Evolutionary conservation across 106 monocot species (phyloP).

Genomic region (Phalaenopsis aphrodite): DNA sequence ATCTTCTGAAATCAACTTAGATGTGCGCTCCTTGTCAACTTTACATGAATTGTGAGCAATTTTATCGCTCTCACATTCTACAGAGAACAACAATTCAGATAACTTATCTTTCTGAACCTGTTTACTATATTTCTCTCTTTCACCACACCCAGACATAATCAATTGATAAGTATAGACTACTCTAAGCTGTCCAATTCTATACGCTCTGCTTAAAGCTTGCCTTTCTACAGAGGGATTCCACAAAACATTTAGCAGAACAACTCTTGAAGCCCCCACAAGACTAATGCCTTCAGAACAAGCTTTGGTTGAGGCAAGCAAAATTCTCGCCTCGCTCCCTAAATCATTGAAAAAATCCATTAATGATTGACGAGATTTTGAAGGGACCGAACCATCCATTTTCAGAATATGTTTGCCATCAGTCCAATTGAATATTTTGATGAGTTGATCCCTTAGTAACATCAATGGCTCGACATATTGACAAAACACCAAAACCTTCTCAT

Average conservation of each 20-base stretch:
- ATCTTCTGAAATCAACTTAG: constrained; percentile 42
- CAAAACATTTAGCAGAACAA: constrained; percentile 66
- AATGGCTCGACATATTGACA: constrained; percentile 63
- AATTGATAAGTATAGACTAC: constrained; percentile 63
- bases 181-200: constrained; percentile 57
- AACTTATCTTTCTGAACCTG: constrained; percentile 48
- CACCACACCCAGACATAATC: constrained; percentile 42
- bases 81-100: constrained; percentile 57
- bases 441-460: constrained; percentile 39
- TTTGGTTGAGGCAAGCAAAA: constrained; percentile 69
- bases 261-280: constrained; percentile 66
- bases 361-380: constrained; percentile 19
- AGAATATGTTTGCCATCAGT: constrained; percentile 47
- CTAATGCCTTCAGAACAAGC: constrained; percentile 79
- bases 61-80: constrained; percentile 17
- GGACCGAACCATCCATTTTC: constrained; percentile 39
- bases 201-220: constrained; percentile 73
- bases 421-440: constrained; percentile 41
- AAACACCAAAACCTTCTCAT: constrained; percentile 69
- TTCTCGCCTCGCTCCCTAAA: constrained; percentile 31
- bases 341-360: constrained; percentile 57
- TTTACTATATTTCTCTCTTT: constrained; percentile 43
- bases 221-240: constrained; percentile 76
- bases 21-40: constrained; percentile 17
- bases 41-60: constrained; percentile 13